Percentiles rank a stretch among this genome's conserved stretches.
Evolutionary conservation across 2,329 filamentous ascomycete genomes (phyloP).

Genomic region (Saccharata proteae): DNA sequence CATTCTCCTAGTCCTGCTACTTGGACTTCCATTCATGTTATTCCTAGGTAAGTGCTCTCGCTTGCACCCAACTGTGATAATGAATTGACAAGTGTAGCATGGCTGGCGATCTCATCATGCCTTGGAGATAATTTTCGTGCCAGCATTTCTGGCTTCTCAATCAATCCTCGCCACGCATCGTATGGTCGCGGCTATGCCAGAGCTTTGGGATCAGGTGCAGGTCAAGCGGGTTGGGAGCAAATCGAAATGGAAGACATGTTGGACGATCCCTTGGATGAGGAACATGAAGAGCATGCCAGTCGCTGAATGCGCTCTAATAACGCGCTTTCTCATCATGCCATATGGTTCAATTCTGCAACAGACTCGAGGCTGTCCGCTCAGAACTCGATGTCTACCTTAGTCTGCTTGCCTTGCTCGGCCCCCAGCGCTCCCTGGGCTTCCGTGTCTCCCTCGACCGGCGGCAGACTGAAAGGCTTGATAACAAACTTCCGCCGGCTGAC

Average conservation of each 20-base stretch:
- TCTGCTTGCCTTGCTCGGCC: conserved; percentile 36
- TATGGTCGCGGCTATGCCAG: conserved; percentile 46
- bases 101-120: conserved; percentile 43
- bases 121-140: conserved; percentile 41
- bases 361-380: conserved; percentile 35
- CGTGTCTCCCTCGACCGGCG: conserved; percentile 67
- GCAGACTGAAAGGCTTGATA: conserved; percentile 79
- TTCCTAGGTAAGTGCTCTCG: conserved; percentile 14
- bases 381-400: conserved; percentile 56
- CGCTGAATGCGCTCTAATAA: no score
- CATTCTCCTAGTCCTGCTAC: conserved; percentile 18
- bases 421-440: conserved; percentile 40
- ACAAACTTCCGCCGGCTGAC: conserved; percentile 73
- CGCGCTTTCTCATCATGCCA: no score
- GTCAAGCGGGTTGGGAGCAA: conserved; percentile 45
- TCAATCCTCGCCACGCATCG: conserved; percentile 31
- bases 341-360: no score
- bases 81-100: conserved; percentile 22
- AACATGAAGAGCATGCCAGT: neutral
- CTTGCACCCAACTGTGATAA: neutral
- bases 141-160: conserved; percentile 26
- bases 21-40: conserved; percentile 24
- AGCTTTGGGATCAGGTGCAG: conserved; percentile 41
- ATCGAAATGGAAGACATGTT: conserved; percentile 53
- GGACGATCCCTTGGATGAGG: conserved; percentile 17